Conservation (phyloP, 805 yeast species). For the Isabelozyma gotoi region DNA sequence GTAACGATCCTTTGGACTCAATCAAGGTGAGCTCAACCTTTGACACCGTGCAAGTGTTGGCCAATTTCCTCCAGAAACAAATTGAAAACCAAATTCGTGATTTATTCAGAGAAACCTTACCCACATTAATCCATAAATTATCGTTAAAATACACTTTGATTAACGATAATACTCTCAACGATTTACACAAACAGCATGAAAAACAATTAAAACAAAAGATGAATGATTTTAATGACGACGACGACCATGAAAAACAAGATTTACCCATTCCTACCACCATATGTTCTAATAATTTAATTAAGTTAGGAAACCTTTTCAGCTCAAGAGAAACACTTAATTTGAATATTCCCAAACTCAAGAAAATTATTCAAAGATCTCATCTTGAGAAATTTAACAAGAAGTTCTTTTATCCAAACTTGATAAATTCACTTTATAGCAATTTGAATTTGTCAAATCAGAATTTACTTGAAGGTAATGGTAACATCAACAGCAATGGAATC, state of each 20-base stretch:
- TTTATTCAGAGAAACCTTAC: slow-evolving; percentile 79
- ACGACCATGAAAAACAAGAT: slow-evolving; percentile 8
- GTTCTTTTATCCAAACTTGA: slow-evolving; percentile 31
- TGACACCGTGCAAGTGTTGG: slow-evolving; percentile 79
- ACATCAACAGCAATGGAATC: slow-evolving; percentile 28
- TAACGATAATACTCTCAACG: slow-evolving; percentile 18
- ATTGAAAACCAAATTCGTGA: slow-evolving; percentile 80
- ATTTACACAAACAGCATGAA: slow-evolving; percentile 32
- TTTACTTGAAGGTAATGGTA: slow-evolving; percentile 3
- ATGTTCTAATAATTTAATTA: slow-evolving; percentile 51
- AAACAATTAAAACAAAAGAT: slow-evolving; percentile 20
- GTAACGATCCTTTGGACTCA: slow-evolving; percentile 84
- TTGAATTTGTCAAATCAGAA: slow-evolving; percentile 30
- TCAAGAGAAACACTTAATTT: slow-evolving; percentile 82
- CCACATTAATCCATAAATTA: slow-evolving; percentile 74
- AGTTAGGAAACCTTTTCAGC: slow-evolving; percentile 47
- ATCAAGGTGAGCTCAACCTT: slow-evolving; percentile 85
- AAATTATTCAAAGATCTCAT: slow-evolving; percentile 57
- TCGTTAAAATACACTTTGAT: slow-evolving; percentile 53
- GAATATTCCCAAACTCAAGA: slow-evolving; percentile 56
- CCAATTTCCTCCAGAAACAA: slow-evolving; percentile 77
- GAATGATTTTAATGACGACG: slow-evolving; percentile 33
- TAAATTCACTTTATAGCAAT: slow-evolving; percentile 34
- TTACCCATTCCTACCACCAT: neutral
- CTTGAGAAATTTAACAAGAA: slow-evolving; percentile 42